A percentile compares a stretch with the other conserved stretches of the same genome.
phyloP scores from a whole-genome alignment of 169 alveolate species.

The Plasmodium relictum region DNA sequence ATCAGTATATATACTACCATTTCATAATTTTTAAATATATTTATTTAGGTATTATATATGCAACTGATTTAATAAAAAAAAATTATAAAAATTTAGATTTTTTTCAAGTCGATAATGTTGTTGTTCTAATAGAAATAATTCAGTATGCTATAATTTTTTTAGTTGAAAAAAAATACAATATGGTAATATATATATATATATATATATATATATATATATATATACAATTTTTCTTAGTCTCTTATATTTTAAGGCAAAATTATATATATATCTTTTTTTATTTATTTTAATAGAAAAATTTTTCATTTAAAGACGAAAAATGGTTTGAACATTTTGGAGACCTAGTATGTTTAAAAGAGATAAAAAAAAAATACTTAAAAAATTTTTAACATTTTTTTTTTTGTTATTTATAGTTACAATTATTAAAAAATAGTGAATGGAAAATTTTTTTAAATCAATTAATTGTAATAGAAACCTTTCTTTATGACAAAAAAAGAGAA shows the following conservation, averaged over 20 bases:
- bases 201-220: conserved; percentile 2
- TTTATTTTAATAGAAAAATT: conserved; percentile 18
- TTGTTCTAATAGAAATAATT: conserved; percentile 50
- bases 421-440: conserved; percentile 53
- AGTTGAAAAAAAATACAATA: conserved; percentile 41
- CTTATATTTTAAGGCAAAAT: not conserved
- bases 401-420: conserved; percentile 1
- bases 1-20: not conserved
- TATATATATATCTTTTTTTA: conserved; percentile 4
- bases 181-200: conserved; percentile 24
- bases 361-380: not conserved
- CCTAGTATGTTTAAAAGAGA: conserved; percentile 23
- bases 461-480: conserved; percentile 58
- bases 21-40: not conserved
- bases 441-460: conserved; percentile 60
- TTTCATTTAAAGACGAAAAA: conserved; percentile 30
- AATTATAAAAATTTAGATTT: conserved; percentile 27
- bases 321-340: conserved; percentile 47
- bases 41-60: conserved; percentile 38
- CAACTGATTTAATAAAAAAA: conserved; percentile 52
- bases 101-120: conserved; percentile 66
- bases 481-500: conserved; percentile 60
- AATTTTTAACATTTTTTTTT: too few relatives aligned
- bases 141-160: conserved; percentile 58
- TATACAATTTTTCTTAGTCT: not conserved